phyloP scores from a whole-genome alignment of 2,329 filamentous ascomycete genomes.

The Aureobasidium namibiae region DNA sequence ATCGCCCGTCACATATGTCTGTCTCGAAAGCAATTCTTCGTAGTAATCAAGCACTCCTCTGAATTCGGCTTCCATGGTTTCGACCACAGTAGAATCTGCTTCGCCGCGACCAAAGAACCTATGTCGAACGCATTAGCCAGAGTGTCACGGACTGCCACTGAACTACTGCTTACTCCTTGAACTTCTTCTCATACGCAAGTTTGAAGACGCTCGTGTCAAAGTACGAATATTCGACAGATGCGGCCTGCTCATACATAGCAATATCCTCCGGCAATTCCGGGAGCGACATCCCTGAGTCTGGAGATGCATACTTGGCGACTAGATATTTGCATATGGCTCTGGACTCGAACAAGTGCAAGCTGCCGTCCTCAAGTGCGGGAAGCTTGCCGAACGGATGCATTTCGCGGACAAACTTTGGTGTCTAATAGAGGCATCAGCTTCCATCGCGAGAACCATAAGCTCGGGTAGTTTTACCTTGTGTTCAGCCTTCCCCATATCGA shows the following conservation, averaged over 20 bases:
- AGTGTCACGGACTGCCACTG: not conserved
- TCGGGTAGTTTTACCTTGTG: not conserved
- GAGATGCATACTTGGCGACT: constrained; percentile 21
- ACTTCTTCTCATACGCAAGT: constrained; percentile 9
- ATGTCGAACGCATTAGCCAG: not conserved
- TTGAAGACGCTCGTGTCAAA: not conserved
- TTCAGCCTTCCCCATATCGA: not conserved
- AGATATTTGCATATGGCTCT: constrained; percentile 26
- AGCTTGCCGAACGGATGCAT: constrained; percentile 15
- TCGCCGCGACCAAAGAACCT: not conserved
- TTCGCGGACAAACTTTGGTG: not conserved
- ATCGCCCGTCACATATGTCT: constrained; percentile 3
- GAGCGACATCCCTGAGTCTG: not conserved
- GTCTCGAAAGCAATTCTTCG: not conserved
- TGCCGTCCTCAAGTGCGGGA: constrained; percentile 20
- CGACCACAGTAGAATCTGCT: not conserved
- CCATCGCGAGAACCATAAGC: not conserved
- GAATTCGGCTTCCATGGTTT: not conserved
- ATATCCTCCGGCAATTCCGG: not conserved
- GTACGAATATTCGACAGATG: constrained; percentile 7
- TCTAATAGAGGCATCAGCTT: not conserved
- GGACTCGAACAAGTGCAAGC: constrained; percentile 27
- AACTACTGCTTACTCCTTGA: not conserved
- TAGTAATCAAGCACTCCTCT: constrained; percentile 6
- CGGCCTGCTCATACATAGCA: not conserved